These are phyloP conservation scores for Neoscytalidium dimidiatum DNA, from an alignment of 2,329 filamentous ascomycete genomes.

Conservation along the genomic window DNA sequence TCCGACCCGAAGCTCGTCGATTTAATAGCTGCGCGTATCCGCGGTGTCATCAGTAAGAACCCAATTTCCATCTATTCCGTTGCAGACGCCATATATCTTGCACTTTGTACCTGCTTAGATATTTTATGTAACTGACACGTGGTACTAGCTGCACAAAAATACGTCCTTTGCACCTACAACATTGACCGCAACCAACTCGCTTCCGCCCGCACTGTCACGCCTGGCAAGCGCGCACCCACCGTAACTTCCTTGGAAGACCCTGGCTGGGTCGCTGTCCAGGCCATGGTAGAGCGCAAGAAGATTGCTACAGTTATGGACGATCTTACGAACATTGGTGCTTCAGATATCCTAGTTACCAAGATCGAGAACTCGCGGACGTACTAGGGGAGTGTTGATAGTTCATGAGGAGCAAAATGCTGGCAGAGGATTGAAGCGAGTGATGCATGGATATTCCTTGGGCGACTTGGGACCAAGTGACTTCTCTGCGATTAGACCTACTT, in stretches of 20 bases:
- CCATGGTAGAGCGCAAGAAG: constrained; percentile 88
- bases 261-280: constrained; percentile 90
- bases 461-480: no score
- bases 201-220: constrained; percentile 75
- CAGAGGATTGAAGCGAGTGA: no score
- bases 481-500: no score
- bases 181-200: constrained; percentile 70
- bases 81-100: no score
- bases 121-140: constrained; percentile 20
- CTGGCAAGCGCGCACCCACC: constrained; percentile 90
- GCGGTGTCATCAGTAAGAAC: constrained; percentile 79
- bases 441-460: no score
- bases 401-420: neutral
- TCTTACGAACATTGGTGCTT: constrained; percentile 72
- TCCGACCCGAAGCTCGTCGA: constrained; percentile 79
- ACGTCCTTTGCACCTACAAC: constrained; percentile 96
- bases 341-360: constrained; percentile 81
- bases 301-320: constrained; percentile 88
- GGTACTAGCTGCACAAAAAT: constrained; percentile 74
- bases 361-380: constrained; percentile 74
- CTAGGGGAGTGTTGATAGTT: neutral
- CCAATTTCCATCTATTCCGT: constrained; percentile 18
- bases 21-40: constrained; percentile 82
- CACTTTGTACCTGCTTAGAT: neutral
- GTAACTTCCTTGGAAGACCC: constrained; percentile 86